Base-by-base conservation (phyloP, 352 stramenopile species). In the Phytophthora pinifolia region DNA sequence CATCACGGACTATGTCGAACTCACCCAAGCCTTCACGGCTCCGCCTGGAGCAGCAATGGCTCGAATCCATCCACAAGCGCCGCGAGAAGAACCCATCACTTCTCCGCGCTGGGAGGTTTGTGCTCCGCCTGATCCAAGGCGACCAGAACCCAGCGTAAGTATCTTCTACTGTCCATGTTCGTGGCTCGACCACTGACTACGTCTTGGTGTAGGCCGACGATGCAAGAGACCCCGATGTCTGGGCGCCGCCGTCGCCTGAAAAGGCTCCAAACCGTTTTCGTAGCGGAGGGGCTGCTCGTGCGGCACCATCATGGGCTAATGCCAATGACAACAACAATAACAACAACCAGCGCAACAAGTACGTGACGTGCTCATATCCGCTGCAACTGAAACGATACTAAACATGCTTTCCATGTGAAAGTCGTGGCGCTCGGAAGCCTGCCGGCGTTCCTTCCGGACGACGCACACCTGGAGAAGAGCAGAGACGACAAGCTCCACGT, bases 1-100 rank as follows among this genome's bases (percentile, higher is more conserved):
- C 29, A 88, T 92, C 42, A 76, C 75, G 6, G 80, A 94, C 67
- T 94, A 92, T 50, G 70, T 79, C 7, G 83, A 93, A 56, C 65
- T 85, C 25, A 77, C 76, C 6, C 83, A 90, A 54, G 63, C 68
- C 30, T 87, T 92, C 52, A 88, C 85, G 46, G 25, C 69, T 20
- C 59, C 79, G 7, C 73, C 69, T 1, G 79, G 74, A 0, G 41
- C 61, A 29, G 64, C 54, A 6, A 64, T 65, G 33, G 55, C 66
- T 13, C 66, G 70, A 17, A 72, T 75, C 13, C 59, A 77, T 13
- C 67, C 57, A 6, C 52, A 64, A 46, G 36, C 43, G 9, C 43
- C 56, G 4, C 51, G 52, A 6, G 62, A 75, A 15, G 65, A 77
- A 12, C 62, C 58, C 3, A 30, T 52, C 13, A 52, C 58, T 18